Conservation (phyloP, 2,329 filamentous ascomycete species). For the Juglanconis juglandina region DNA sequence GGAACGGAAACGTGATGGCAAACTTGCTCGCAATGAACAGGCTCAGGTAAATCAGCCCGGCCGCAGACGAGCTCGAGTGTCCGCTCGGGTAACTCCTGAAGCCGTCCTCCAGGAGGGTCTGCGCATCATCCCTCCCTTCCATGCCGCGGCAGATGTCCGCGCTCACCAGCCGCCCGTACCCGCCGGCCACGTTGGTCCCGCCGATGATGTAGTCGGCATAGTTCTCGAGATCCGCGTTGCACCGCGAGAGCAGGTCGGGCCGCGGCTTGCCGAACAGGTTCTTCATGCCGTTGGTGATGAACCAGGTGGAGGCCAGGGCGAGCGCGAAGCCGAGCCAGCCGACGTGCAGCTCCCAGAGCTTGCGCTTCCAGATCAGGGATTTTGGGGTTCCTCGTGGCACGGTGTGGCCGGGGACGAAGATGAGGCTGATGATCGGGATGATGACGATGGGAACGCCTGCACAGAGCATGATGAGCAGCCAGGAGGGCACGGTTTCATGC, state of each 20-base stretch:
- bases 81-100: constrained; percentile 83
- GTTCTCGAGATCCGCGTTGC: constrained; percentile 68
- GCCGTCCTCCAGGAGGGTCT: constrained; percentile 64
- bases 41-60: constrained; percentile 78
- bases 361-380: constrained; percentile 69
- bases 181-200: constrained; percentile 51
- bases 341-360: constrained; percentile 86
- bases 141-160: constrained; percentile 70
- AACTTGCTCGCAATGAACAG: constrained; percentile 86
- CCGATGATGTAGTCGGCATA: constrained; percentile 61
- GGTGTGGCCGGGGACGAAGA: constrained; percentile 70
- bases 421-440: constrained; percentile 64
- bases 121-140: constrained; percentile 37
- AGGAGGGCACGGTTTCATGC: constrained; percentile 68
- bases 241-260: constrained; percentile 79
- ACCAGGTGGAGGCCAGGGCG: constrained; percentile 67
- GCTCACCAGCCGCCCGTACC: constrained; percentile 65
- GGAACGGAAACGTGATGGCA: constrained; percentile 68
- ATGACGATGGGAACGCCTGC: constrained; percentile 63
- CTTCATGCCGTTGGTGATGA: constrained; percentile 85
- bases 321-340: constrained; percentile 80
- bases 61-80: constrained; percentile 71
- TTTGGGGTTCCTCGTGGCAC: constrained; percentile 61
- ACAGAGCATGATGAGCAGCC: constrained; percentile 61
- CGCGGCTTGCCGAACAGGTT: constrained; percentile 67